A percentile compares a stretch with the other conserved stretches of the same genome.
Conservation (phyloP, 2,329 filamentous ascomycete genomes). For the Fusarium tjaetaba region DNA sequence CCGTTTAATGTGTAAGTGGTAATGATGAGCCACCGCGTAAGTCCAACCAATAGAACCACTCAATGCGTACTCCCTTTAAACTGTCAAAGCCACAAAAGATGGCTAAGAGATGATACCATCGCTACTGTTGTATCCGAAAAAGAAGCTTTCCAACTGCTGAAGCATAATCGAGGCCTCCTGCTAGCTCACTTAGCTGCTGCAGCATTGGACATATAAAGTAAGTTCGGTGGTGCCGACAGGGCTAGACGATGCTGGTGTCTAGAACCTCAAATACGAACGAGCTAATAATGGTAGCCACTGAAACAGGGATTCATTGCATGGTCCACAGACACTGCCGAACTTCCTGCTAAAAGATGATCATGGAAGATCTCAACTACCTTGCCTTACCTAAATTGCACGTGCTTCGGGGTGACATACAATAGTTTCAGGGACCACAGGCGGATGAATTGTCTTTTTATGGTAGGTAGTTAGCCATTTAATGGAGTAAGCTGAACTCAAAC, state of each 20-base stretch:
- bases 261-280: slow-evolving; percentile 2
- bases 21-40: not conserved
- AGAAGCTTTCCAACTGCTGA: not conserved
- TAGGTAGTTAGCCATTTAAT: not conserved
- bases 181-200: not conserved
- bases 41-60: not conserved
- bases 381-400: not conserved
- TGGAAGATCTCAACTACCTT: not conserved
- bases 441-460: not conserved
- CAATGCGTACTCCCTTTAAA: not conserved
- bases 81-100: not conserved
- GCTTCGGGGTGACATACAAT: not conserved
- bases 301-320: not conserved
- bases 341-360: not conserved
- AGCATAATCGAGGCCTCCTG: not conserved
- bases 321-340: not conserved
- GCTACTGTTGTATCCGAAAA: not conserved
- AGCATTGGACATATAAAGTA: not conserved
- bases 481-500: not conserved
- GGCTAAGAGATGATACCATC: not conserved
- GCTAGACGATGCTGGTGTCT: not conserved
- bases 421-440: not conserved
- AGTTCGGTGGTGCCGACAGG: slow-evolving; percentile 12
- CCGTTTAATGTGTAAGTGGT: not conserved
- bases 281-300: not conserved